Evolutionary conservation across 2,329 filamentous ascomycete genomes (phyloP), one percentile per base, ranked within the genome.

Genomic region (Diaporthe sp.): DNA sequence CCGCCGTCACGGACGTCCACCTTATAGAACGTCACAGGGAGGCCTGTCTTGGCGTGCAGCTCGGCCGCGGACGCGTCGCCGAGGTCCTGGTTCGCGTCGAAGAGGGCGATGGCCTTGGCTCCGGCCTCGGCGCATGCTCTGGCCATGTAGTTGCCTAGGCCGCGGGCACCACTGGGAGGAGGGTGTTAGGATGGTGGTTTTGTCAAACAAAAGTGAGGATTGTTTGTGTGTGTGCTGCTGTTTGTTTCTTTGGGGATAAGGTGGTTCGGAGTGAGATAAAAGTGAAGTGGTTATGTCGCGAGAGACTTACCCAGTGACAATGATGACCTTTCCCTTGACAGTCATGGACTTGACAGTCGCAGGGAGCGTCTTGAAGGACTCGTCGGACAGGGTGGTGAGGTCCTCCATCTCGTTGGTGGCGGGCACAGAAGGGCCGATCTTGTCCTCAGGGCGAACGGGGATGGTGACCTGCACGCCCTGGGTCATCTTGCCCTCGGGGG

Each of bases 71-170:
- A 87, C 80, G 90, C 87, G 79, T 94, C 92, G 38, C 93, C 94
- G 19, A 94, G 88, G 78, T 94, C 90, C 84, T 94, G 90, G 86
- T 95, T 94, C 78, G 93, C 92, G 79, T 95, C 93, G 80, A 96
- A 92, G 81, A 95, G 93, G 80, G 92, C 89, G 72, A 95, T 89
- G 67, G 91, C 91, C 84, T 92, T 92, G 67, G 93, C 92, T 74
- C 94, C 93, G 71, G 92, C 93, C 85, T 96, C 93, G 66, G 92
- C 91, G 77, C 94, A 92, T 73, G 93, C 94, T 76, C 92, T 91
- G 64, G 93, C 93, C 92, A 95, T 95, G 86, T 93, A 89, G 88
- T 94, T 94, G 67, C 94, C 94, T 8, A 96, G 87, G 81, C 94
- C 93, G 79, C 93, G 92, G 76, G 93, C 94, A 82, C 92, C 94